phyloP scores from a whole-genome alignment of 169 alveolate species.

The Besnoitia besnoiti region DNA sequence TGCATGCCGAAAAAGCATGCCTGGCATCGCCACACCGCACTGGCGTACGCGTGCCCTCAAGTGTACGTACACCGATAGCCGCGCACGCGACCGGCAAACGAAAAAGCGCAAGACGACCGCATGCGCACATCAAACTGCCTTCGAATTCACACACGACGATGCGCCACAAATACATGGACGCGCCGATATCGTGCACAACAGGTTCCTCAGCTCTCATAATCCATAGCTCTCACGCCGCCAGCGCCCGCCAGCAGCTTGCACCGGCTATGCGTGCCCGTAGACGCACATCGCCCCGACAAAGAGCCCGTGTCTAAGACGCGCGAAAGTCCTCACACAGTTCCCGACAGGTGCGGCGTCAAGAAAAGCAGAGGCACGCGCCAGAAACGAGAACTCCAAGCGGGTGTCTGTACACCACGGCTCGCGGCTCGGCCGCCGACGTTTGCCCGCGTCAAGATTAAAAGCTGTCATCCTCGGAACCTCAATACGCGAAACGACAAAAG shows the following conservation, averaged over 20 bases:
- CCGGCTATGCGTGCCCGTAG: neutral
- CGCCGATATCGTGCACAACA: too few relatives aligned
- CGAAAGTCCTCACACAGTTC: neutral
- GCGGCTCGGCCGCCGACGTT: neutral
- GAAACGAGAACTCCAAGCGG: neutral
- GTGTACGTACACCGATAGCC: neutral
- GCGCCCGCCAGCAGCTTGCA: slow-evolving; percentile 4
- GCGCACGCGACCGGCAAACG: neutral
- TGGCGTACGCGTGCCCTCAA: too few relatives aligned
- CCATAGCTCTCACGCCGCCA: slow-evolving; percentile 33
- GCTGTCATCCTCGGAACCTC: slow-evolving; percentile 22
- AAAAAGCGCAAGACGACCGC: neutral
- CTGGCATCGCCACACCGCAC: too few relatives aligned
- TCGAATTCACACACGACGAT: neutral
- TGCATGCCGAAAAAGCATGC: too few relatives aligned
- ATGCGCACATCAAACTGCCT: neutral
- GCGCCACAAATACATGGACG: neutral
- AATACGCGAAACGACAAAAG: too few relatives aligned
- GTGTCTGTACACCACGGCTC: neutral
- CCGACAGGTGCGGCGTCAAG: neutral
- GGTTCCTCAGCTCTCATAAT: slow-evolving; percentile 35
- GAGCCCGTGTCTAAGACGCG: neutral
- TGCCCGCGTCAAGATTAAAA: slow-evolving; percentile 30
- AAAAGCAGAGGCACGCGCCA: neutral
- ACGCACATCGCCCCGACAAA: neutral